A percentile compares a stretch with the other conserved stretches of the same genome.
phyloP scores from a whole-genome alignment of 2,329 filamentous ascomycete genomes.

The Alternaria sp. region DNA sequence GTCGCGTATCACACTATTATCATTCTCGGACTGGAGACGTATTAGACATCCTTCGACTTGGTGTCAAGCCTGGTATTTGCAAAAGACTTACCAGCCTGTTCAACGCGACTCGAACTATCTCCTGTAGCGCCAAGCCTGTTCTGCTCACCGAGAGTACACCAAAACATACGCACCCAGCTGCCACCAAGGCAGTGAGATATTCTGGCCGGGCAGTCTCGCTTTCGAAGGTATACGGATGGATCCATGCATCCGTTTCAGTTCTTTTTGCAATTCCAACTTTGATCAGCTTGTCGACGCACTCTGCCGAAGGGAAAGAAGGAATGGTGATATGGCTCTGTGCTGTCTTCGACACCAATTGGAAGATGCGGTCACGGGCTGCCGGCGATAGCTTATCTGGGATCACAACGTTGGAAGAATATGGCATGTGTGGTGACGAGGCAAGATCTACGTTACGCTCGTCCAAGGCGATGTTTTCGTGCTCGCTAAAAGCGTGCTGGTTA shows the following conservation, averaged over 20 bases:
- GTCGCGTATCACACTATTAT: slow-evolving; percentile 49
- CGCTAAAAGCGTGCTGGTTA: slow-evolving; percentile 39
- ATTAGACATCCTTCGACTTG: neutral
- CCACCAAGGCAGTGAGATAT: slow-evolving; percentile 36
- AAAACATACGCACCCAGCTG: slow-evolving; percentile 42
- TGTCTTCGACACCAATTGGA: slow-evolving; percentile 39
- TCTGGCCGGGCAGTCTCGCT: slow-evolving; percentile 31
- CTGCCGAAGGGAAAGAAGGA: slow-evolving; percentile 38
- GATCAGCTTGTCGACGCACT: slow-evolving; percentile 38
- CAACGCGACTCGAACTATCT: slow-evolving; percentile 39
- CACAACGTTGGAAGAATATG: slow-evolving; percentile 27
- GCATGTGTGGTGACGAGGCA: slow-evolving; percentile 37
- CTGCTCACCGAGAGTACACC: slow-evolving; percentile 38
- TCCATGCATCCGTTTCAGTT: slow-evolving; percentile 42
- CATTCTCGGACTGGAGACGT: slow-evolving; percentile 24
- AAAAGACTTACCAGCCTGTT: slow-evolving; percentile 17
- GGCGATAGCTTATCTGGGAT: slow-evolving; percentile 29
- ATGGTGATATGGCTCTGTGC: slow-evolving; percentile 34
- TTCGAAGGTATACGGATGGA: slow-evolving; percentile 40
- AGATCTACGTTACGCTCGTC: slow-evolving; percentile 35
- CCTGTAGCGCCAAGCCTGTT: slow-evolving; percentile 38
- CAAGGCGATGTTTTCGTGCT: slow-evolving; percentile 32
- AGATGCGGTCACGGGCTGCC: slow-evolving; percentile 35
- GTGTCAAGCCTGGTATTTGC: neutral
- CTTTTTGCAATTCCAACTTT: slow-evolving; percentile 43